phyloP scores from a whole-genome alignment of 2,329 filamentous ascomycete genomes.

The Hypomyces rosellus region DNA sequence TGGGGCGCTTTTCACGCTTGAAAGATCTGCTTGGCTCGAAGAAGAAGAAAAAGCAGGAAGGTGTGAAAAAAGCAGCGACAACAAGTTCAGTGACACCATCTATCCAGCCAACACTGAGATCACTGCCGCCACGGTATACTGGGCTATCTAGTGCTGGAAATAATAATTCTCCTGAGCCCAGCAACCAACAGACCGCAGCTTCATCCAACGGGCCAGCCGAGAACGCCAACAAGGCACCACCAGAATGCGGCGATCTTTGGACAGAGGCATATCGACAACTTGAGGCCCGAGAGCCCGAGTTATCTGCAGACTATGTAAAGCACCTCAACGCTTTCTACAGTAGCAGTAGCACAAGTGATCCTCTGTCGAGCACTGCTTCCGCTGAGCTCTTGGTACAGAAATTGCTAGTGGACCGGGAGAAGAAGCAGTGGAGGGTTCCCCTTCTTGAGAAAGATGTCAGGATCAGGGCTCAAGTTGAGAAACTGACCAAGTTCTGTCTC shows the following conservation, averaged over 20 bases:
- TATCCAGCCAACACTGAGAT: too few relatives aligned
- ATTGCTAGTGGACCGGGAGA: conserved; percentile 10
- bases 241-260: not conserved
- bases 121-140: too few relatives aligned
- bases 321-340: not conserved
- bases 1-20: too few relatives aligned
- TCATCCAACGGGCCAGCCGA: too few relatives aligned
- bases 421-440: conserved; percentile 17
- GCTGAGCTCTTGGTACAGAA: conserved; percentile 2
- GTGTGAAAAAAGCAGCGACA: too few relatives aligned
- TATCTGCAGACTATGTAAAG: not conserved
- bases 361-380: conserved; percentile 12
- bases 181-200: too few relatives aligned
- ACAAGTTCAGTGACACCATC: too few relatives aligned
- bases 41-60: too few relatives aligned
- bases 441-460: conserved; percentile 15
- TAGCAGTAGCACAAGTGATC: not conserved
- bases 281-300: not conserved
- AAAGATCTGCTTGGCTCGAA: too few relatives aligned
- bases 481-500: conserved; percentile 17
- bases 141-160: too few relatives aligned
- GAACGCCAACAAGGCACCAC: too few relatives aligned
- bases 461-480: conserved; percentile 17
- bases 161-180: too few relatives aligned
- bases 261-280: not conserved